Evolutionary conservation across 257 asterid species (phyloP), one percentile per base, ranked within the genome.

Genomic region (Nicotiana knightiana): DNA sequence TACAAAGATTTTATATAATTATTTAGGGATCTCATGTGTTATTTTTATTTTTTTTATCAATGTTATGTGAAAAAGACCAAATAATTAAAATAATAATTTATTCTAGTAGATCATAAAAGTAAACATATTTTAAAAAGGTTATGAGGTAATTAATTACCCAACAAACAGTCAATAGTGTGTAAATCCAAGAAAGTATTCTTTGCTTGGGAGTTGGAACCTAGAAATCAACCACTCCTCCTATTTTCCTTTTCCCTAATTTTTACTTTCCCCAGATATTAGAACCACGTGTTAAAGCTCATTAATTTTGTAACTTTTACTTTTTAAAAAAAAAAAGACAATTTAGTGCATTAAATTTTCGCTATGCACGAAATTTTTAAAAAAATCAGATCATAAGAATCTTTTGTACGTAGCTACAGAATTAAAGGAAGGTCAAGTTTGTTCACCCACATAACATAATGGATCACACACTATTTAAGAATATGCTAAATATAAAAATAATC

Each of bases 151-250:
- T 26, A 15, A 64, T 46, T 26, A 15, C 5, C 86, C 83, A 90
- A 83, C 87, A 77, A 82, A 86, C 83, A 55, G 92, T 89, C 90
- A 90, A 89, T 76, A 80, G 3, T 48, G 83, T 80, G 85, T 77
- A 87, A 83, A 85, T 12, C 88, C 94, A 85, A 89, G 88, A 89
- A 92, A 89, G 85, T 88, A 88, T 90, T 92, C 91, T 85, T 85
- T 89, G 89, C 91, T 90, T 90, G 75, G 87, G 84, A 67, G 81
- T 75, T 63, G 73, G 28, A 39, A 61, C 17, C 82, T 79, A 39
- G 39, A 79, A 79, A 33, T 79, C 15, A 26, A 30, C 26, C 24
- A 6, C n/a, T 13, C 76, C 28, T 67, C 6, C 12, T 33, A 15
- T 35, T 35, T 35, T 0, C 51, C 21, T 67, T 2, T 10, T 18